Evolutionary conservation across 129 eudicot genomes (phyloP), one percentile per base, ranked within the genome.

Genomic region (Helianthus tuberosus): DNA sequence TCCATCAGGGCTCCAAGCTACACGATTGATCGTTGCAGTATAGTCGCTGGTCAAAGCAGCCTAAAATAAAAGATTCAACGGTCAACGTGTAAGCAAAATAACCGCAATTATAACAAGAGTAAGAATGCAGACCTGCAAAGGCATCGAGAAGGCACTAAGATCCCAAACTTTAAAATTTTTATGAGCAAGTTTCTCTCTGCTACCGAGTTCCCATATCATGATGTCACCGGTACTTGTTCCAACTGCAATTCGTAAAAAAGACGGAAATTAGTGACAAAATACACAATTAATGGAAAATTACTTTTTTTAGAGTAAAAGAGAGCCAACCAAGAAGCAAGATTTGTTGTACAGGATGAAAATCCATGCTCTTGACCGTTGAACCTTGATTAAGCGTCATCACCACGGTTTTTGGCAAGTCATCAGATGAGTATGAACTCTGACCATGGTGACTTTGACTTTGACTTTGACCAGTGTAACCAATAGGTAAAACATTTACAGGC

Each of bases 1-100:
- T 69, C 97, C 97, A 75, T 92, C 93, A 63, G 96, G 93, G 66
- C 93, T 89, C 97, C 97, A 92, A 46, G 84, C 70, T 41, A 92
- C 96, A 79, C 97, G 93, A 59, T 86, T 92, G 43, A 89, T 48
- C 39, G 93, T 81, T 65, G 97, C 93, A 69, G 91, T 58, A 73
- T 89, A 85, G 54, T 92, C 96, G 67, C 75, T 85, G 63, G 84
- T 39, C 78, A 92, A 66, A 77, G 96, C 78, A 41, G 96, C 85
- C 97, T 90, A 52, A 39, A 57, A 70, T 62, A 36, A 61, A 71
- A 71, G 12, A 25, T 68, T 59, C 52, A 78, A 64, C 10, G 3
- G 68, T 71, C 77, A 61, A 77, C n/a, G 41, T 64, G 72, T 27
- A 41, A 52, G 12, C 47, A 53, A 5, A 76, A 43, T 43, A 41